phyloP scores from a whole-genome alignment of 2,329 filamentous ascomycete genomes.

The Davidsoniella virescens region DNA sequence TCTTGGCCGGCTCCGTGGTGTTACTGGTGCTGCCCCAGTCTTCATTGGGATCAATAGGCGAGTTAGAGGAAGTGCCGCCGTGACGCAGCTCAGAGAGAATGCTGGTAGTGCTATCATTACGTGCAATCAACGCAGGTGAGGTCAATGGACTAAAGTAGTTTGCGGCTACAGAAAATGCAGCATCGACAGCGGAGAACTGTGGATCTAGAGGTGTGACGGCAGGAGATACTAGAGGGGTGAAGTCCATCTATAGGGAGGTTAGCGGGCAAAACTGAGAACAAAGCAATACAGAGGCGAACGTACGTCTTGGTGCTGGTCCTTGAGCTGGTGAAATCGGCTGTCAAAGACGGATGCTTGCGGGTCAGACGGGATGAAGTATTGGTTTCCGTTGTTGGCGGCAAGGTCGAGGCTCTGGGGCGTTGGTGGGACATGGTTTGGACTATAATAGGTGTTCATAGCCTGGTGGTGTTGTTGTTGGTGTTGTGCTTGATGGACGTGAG shows the following conservation, averaged over 20 bases:
- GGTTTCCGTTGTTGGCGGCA: slow-evolving; percentile 37
- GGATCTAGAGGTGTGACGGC: slow-evolving; percentile 66
- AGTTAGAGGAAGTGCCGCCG: slow-evolving; percentile 32
- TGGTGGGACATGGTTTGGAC: slow-evolving; percentile 48
- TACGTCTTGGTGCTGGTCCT: slow-evolving; percentile 51
- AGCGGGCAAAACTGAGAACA: slow-evolving; percentile 1
- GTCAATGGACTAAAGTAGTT: slow-evolving; percentile 73
- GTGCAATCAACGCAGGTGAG: slow-evolving; percentile 63
- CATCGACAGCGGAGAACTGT: slow-evolving; percentile 42
- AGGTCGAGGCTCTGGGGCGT: slow-evolving; percentile 71
- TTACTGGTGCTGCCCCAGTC: slow-evolving; percentile 20
- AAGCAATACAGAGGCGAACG: neutral
- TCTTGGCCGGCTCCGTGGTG: slow-evolving; percentile 25
- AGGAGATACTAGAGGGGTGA: slow-evolving; percentile 70
- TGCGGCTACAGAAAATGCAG: slow-evolving; percentile 44
- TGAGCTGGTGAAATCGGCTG: slow-evolving; percentile 41
- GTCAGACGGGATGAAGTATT: slow-evolving; percentile 44
- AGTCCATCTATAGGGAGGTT: slow-evolving; percentile 39
- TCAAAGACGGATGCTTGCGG: slow-evolving; percentile 40
- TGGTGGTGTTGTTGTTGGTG: slow-evolving; percentile 10
- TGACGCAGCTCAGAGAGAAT: slow-evolving; percentile 28
- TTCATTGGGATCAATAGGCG: slow-evolving; percentile 34
- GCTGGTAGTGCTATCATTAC: slow-evolving; percentile 32
- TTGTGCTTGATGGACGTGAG: slow-evolving; percentile 28
- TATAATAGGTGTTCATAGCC: slow-evolving; percentile 31